Evolutionary conservation across 202 grass and related monocot genomes (phyloP), one percentile per base, ranked within the genome.

Genomic region (Musa balbisiana): DNA sequence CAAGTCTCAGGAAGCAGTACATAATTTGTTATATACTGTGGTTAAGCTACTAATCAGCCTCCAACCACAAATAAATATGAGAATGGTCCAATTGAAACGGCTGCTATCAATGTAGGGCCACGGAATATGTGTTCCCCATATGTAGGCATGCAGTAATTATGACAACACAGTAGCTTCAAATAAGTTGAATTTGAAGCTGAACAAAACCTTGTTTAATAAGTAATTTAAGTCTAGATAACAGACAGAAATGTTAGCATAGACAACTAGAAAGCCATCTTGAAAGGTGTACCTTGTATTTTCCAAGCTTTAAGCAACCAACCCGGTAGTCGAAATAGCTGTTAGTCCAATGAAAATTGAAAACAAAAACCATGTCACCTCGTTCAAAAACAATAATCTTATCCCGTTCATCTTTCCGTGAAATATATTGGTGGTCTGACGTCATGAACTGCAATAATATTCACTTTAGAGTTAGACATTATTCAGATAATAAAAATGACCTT

Each of bases 291-390:
- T 95, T 95, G 64, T 99, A 95, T 80, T 88, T 82, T 72, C 95
- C 95, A 85, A 82, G 83, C 60, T 90, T 95, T 75, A 80, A 81
- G 73, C 95, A 99, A n/a, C 91, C 91, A 54, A 99, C 68, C 76
- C 85, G 85, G 77, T 99, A 99, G 78, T 92, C 95, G 79, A 76
- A 90, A 85, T 85, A 99, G 75, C 91, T 99, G 76, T 85, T 95
- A 72, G 73, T 88, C 55, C 95, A 99, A 69, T 99, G 95, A 83
- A 99, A 99, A 80, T 99, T 99, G 89, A 99, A 99, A 62, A 99
- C 85, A 84, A 99, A 99, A 68, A 99, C 85, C 77, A 95, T 79
- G 75, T 95, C 82, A 49, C 89, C 95, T 23, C 88, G 89, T 83
- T 99, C 95, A 64, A 99, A 92, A 54, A 99, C 49, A 80, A 99